Conservation (phyloP, 1,284 basidiomycete species). For the Rhodotorula sp. region DNA sequence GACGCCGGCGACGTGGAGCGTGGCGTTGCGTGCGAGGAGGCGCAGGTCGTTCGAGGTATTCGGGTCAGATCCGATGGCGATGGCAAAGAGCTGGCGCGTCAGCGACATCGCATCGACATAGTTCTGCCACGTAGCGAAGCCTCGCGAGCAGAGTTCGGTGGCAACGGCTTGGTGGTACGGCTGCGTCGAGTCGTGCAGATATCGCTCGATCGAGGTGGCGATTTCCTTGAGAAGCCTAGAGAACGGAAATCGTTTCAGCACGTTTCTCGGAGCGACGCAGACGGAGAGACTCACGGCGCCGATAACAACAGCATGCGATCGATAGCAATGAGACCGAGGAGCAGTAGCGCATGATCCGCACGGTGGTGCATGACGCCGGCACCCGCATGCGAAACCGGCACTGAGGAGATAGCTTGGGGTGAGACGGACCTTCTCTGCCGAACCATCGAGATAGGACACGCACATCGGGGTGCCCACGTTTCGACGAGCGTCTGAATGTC, state of each 20-base stretch:
- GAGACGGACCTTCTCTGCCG: neutral
- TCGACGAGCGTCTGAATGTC: conserved; percentile 63
- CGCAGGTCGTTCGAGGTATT: conserved; percentile 53
- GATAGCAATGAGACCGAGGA: conserved; percentile 78
- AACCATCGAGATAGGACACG: conserved; percentile 41
- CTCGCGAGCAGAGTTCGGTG: conserved; percentile 82
- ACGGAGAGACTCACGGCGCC: neutral
- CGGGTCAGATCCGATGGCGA: conserved; percentile 78
- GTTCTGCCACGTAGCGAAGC: conserved; percentile 90
- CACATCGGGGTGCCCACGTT: conserved; percentile 67
- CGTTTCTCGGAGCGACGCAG: neutral
- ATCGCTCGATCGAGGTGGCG: conserved; percentile 73
- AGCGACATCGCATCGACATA: conserved; percentile 89
- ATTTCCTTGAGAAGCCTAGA: conserved; percentile 74
- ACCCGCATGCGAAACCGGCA: conserved; percentile 66
- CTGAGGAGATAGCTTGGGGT: conserved; percentile 50
- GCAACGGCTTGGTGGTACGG: conserved; percentile 66
- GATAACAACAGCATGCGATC: conserved; percentile 76
- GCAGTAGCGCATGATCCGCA: conserved; percentile 68
- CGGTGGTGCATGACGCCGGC: conserved; percentile 58
- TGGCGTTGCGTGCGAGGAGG: conserved; percentile 56
- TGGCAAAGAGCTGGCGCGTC: conserved; percentile 75
- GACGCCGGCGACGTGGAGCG: conserved; percentile 76
- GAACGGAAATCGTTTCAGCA: neutral
- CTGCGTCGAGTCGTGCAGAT: conserved; percentile 68